Conservation (phyloP, 805 yeast species). For the Isabelozyma heimii region DNA sequence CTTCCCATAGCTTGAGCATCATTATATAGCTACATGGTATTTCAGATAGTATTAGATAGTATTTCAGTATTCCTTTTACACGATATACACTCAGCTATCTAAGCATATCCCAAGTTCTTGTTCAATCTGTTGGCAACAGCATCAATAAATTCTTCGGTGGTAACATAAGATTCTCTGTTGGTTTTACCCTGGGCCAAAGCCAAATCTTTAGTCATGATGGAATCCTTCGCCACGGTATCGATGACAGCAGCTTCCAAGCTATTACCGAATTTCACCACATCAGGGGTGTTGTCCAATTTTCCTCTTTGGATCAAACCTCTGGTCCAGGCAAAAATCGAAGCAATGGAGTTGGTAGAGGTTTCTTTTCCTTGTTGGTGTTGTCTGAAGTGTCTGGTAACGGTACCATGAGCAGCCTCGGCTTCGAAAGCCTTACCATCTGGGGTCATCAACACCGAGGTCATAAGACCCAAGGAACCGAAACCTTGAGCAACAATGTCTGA, state of each 20-base stretch:
- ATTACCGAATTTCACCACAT: slow-evolving; percentile 77
- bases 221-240: slow-evolving; percentile 80
- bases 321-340: slow-evolving; percentile 96
- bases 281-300: slow-evolving; percentile 80
- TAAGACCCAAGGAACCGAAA: slow-evolving; percentile 91
- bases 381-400: slow-evolving; percentile 96
- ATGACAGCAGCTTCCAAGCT: slow-evolving; percentile 78
- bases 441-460: slow-evolving; percentile 96
- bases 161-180: slow-evolving; percentile 76
- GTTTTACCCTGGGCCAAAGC: slow-evolving; percentile 89
- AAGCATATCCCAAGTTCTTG: slow-evolving; percentile 19
- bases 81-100: not conserved
- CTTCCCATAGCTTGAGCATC: no score
- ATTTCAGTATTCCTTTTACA: no score
- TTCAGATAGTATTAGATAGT: no score
- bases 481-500: slow-evolving; percentile 98
- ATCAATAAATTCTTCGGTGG: slow-evolving; percentile 88
- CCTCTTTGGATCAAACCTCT: slow-evolving; percentile 94
- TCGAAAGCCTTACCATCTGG: slow-evolving; percentile 96
- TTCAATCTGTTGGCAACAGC: slow-evolving; percentile 71
- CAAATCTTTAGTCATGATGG: slow-evolving; percentile 93
- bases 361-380: slow-evolving; percentile 96
- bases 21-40: no score
- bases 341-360: slow-evolving; percentile 95
- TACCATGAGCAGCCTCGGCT: slow-evolving; percentile 98